These are phyloP conservation scores for Diaporthe citriasiana DNA, from an alignment of 2,329 filamentous ascomycete species.

Conservation along the genomic window DNA sequence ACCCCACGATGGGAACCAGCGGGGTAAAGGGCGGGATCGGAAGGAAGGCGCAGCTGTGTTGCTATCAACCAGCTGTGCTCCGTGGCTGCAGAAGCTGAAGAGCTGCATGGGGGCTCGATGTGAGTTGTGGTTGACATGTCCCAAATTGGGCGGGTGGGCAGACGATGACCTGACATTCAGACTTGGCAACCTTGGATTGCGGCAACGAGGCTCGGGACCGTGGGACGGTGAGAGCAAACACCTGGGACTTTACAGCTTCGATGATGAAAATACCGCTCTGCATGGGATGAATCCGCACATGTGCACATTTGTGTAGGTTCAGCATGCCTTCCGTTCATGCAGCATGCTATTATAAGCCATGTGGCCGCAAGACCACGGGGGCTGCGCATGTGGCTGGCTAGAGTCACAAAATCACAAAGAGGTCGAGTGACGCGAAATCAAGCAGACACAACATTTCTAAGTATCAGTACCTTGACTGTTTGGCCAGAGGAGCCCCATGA, in stretches of 20 bases:
- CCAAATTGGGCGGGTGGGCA: constrained; percentile 4
- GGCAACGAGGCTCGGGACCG: background rate
- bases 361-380: background rate
- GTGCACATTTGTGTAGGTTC: background rate
- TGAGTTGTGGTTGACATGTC: background rate
- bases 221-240: background rate
- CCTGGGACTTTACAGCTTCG: background rate
- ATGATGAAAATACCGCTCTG: background rate
- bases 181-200: constrained; percentile 4
- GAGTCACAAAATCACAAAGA: background rate
- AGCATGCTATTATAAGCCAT: constrained; percentile 16
- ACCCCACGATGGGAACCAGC: constrained; percentile 21
- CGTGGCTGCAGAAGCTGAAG: constrained; percentile 26
- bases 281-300: background rate
- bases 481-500: background rate
- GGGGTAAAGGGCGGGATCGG: constrained; percentile 12
- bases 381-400: constrained; percentile 30
- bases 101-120: background rate
- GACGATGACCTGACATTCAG: constrained; percentile 21
- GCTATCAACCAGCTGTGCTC: constrained; percentile 4
- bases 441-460: too few relatives aligned
- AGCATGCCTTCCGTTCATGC: background rate
- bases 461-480: background rate
- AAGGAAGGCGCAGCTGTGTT: background rate
- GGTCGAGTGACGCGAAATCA: background rate